These are phyloP conservation scores for Xerocomus minutiporus DNA, from an alignment of 1,284 basidiomycete species.

Conservation along the genomic window DNA sequence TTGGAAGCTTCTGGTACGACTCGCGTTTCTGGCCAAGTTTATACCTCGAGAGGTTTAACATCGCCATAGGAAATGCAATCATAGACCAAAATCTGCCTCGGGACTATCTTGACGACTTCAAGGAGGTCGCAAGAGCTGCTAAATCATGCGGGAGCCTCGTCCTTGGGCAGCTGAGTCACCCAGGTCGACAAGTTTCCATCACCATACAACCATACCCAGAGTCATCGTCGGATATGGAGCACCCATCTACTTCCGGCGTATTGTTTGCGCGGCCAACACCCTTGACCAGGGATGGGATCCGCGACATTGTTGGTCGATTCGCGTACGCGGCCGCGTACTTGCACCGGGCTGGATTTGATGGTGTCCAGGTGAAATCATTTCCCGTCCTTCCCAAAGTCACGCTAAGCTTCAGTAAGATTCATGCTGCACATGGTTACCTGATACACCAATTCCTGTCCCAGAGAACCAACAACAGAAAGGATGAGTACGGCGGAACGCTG, in stretches of 20 bases:
- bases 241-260: conserved; percentile 33
- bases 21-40: background rate
- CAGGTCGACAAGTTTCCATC: conserved; percentile 34
- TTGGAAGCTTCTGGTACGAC: conserved; percentile 30
- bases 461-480: conserved; percentile 44
- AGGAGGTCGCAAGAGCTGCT: conserved; percentile 26
- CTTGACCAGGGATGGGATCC: conserved; percentile 29
- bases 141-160: conserved; percentile 30
- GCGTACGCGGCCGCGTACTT: conserved; percentile 27
- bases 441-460: conserved; percentile 41
- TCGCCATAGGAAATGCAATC: conserved; percentile 28
- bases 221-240: conserved; percentile 32
- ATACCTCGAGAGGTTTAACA: background rate
- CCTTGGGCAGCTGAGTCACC: conserved; percentile 31
- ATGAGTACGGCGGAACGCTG: conserved; percentile 48
- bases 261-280: conserved; percentile 30
- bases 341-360: conserved; percentile 29
- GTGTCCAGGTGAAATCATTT: conserved; percentile 23
- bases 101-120: conserved; percentile 24
- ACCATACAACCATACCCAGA: conserved; percentile 35
- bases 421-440: conserved; percentile 49
- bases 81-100: conserved; percentile 29
- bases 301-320: conserved; percentile 28
- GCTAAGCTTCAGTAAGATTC: conserved; percentile 17
- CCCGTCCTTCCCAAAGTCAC: no score